These are phyloP conservation scores for Geoglossum glabrum DNA, from an alignment of 495 filamentous ascomycete genomes.

Conservation along the genomic window DNA sequence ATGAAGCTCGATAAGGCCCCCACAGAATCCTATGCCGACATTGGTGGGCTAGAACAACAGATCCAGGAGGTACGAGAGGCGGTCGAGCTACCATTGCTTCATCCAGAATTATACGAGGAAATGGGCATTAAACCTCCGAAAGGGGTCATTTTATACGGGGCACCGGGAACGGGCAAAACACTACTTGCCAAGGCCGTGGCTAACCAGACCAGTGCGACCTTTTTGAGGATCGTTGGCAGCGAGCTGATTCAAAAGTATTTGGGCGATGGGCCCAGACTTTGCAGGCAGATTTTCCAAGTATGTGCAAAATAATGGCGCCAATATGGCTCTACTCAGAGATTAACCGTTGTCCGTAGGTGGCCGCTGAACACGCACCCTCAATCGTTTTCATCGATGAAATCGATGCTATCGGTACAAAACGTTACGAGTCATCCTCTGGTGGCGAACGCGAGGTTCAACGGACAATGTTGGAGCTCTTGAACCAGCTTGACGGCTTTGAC, in stretches of 20 bases:
- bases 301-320: neutral
- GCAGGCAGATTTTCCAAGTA: conserved; percentile 89
- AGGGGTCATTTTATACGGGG: conserved; percentile 97
- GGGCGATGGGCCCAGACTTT: conserved; percentile 83
- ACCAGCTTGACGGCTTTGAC: conserved; percentile 97
- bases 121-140: conserved; percentile 99
- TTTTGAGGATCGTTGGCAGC: conserved; percentile 92
- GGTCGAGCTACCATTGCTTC: conserved; percentile 85
- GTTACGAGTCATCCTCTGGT: conserved; percentile 92
- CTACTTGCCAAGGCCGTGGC: conserved; percentile 93
- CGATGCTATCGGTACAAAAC: conserved; percentile 96
- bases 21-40: conserved; percentile 95
- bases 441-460: conserved; percentile 95
- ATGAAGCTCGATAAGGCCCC: conserved; percentile 99
- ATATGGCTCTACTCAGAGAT: neutral
- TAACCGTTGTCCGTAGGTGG: conserved; percentile 34
- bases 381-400: conserved; percentile 99
- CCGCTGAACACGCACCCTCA: conserved; percentile 85
- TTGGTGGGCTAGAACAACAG: conserved; percentile 84
- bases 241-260: conserved; percentile 99
- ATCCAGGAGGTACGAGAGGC: conserved; percentile 97
- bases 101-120: conserved; percentile 96
- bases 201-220: conserved; percentile 95
- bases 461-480: conserved; percentile 96
- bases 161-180: conserved; percentile 93